Evolutionary conservation across 306 rosid genomes (phyloP), one percentile per base, ranked within the genome.

Genomic region (Bauhinia variegata): DNA sequence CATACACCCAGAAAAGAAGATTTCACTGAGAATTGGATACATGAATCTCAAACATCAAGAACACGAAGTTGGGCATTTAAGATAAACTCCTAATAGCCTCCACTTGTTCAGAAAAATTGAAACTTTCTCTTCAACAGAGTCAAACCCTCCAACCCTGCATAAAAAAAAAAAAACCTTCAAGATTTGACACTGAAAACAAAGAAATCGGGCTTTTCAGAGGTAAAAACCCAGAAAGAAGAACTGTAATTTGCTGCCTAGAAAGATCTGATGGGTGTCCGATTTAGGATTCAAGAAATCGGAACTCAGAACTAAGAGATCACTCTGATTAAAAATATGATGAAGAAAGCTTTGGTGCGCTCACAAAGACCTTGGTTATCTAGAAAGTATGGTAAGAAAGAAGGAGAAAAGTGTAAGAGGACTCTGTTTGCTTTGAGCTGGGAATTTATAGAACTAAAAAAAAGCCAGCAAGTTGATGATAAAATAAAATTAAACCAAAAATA

Each of bases 41-140:
- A 93, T 93, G 87, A 88, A 88, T 81, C 63, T 89, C 97, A 85
- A 81, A 88, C 97, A 89, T 81, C 78, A 93, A 86, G 74, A 89
- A 74, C 41, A 80, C 48, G 49, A 71, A 60, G 68, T 70, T 90
- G 74, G 75, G 78, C 97, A 93, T 93, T 80, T 17, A 75, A 79
- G 72, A 70, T 72, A 8, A 18, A 7, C 31, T 73, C 63, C 44
- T 19, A 11, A 60, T 8, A 13, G 8, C 73, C n/a, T 54, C 8
- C n/a, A 57, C 4, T 44, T 10, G 1, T 31, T 16, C 7, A 2
- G 5, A 39, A 58, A 14, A 36, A 23, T 2, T 11, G 39, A 2
- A 54, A 46, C 37, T 11, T 60, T 66, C 32, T 32, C 11, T 8
- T 23, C 42, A 3, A 19, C 53, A 31, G 11, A 19, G 72, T 63